Evolutionary conservation across 2,329 filamentous ascomycete genomes (phyloP), one percentile per base, ranked within the genome.

Genomic region (Fusarium lyarnte): DNA sequence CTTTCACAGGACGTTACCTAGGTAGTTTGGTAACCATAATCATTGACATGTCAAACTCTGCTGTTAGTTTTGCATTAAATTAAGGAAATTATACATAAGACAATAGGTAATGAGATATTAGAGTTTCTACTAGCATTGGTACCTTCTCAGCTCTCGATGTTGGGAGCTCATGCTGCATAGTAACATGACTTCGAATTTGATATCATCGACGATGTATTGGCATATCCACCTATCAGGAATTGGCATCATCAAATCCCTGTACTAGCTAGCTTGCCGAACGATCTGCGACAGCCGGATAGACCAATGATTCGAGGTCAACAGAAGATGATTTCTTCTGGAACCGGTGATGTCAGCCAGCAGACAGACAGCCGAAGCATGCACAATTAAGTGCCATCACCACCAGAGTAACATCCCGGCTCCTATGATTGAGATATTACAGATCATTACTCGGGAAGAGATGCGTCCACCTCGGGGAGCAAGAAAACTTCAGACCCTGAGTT

Each of bases 271-370:
- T 53, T 65, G 65, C 36, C 58, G 54, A 64, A 41, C 46, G 54
- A 59, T 66, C 66, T 63, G 51, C 52, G 36, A 41, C 33, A 61
- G 53, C 54, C 47, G 61, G 51, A 21, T 38, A 55, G 38, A 35
- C 55, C 66, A 66, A 29, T 42, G 23, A 14, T 68, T 45, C 45
- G 60, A 12, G 68, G 59, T 49, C 60, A 41, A 52, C n/a, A 33
- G 31, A 60, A 55, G 17, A 39, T 27, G 41, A 33, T 33, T 39
- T 53, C n/a, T 47, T 54, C 42, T 41, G 43, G 25, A 59, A 39
- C 49, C 27, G 35, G 41, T 62, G 58, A 54, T 38, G 43, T 36
- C 33, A 38, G 35, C 29, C 35, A 58, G 25, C 27, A 52, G 31
- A 21, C 38, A 62, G 45, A 46, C 21, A 36, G 29, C 13, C 29